phyloP scores from a whole-genome alignment of 1,284 basidiomycete genomes.

The Ceratobasidium sp. region DNA sequence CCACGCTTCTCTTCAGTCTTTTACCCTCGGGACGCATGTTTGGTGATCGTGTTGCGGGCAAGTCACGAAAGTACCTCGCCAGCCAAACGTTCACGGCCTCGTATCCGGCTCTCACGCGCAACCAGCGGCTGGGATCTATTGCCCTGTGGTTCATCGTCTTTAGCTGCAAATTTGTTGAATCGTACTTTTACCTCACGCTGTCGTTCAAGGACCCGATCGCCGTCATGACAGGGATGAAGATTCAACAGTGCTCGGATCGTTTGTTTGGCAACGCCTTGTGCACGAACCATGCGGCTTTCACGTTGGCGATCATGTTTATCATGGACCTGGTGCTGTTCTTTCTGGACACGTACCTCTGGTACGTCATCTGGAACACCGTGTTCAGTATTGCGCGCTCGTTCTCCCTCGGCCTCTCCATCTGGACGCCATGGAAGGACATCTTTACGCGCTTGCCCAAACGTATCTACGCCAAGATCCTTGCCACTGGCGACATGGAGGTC shows the following conservation, averaged over 20 bases:
- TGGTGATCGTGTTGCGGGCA: conserved; percentile 92
- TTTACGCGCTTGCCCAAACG: conserved; percentile 92
- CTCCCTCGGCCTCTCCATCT: conserved; percentile 89
- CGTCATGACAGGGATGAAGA: conserved; percentile 93
- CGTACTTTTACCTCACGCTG: conserved; percentile 94
- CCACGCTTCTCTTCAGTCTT: conserved; percentile 82
- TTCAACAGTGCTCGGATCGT: conserved; percentile 86
- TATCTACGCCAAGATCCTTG: conserved; percentile 92
- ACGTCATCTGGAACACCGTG: conserved; percentile 96
- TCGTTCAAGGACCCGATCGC: conserved; percentile 91
- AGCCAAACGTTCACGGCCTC: conserved; percentile 96
- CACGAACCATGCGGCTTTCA: conserved; percentile 89
- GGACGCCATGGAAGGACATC: conserved; percentile 98
- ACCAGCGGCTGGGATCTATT: conserved; percentile 77
- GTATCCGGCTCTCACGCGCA: conserved; percentile 74
- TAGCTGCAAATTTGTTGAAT: conserved; percentile 92
- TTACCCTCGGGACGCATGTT: conserved; percentile 95
- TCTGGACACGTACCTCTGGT: conserved; percentile 98
- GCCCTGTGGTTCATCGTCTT: conserved; percentile 89
- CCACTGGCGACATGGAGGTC: conserved; percentile 92
- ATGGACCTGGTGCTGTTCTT: conserved; percentile 97
- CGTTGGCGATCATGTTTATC: conserved; percentile 93
- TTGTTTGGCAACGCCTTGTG: conserved; percentile 85
- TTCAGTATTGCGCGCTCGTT: conserved; percentile 84
- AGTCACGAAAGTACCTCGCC: conserved; percentile 94